These are phyloP conservation scores for Cercospora nicotianae DNA, from an alignment of 2,329 filamentous ascomycete species.

Conservation along the genomic window DNA sequence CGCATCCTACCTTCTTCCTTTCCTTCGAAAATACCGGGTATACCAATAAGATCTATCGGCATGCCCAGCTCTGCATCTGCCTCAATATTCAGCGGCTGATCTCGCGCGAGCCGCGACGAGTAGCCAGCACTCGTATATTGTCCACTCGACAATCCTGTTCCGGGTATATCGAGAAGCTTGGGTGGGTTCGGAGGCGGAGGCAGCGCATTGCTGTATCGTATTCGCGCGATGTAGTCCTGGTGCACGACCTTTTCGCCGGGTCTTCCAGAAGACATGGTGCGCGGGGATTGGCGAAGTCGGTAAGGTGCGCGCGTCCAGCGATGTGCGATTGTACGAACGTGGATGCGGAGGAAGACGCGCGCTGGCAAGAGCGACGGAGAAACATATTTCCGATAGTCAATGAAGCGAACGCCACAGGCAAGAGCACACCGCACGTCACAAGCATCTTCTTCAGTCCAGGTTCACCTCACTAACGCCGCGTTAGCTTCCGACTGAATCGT, in stretches of 20 bases:
- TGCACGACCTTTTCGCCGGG: conserved; percentile 55
- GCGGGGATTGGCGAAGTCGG: not conserved
- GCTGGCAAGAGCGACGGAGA: not conserved
- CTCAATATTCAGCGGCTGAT: conserved; percentile 94
- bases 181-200: conserved; percentile 92
- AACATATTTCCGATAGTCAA: not conserved
- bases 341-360: not conserved
- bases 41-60: conserved; percentile 91
- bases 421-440: not conserved
- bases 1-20: conserved; percentile 79
- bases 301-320: not conserved
- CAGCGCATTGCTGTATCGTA: conserved; percentile 92
- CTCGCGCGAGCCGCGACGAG: conserved; percentile 81
- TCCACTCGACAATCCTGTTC: conserved; percentile 79
- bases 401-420: not conserved
- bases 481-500: not conserved
- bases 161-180: conserved; percentile 95
- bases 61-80: conserved; percentile 97
- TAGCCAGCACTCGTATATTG: conserved; percentile 91
- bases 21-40: conserved; percentile 91
- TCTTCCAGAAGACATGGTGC: conserved; percentile 32
- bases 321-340: not conserved
- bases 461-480: not conserved
- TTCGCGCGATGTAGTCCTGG: conserved; percentile 95
- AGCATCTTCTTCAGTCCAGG: not conserved